A percentile compares a stretch with the other conserved stretches of the same genome.
Evolutionary conservation across 176 grass and related monocot genomes (phyloP).

Genomic region (Pharus latifolius): DNA sequence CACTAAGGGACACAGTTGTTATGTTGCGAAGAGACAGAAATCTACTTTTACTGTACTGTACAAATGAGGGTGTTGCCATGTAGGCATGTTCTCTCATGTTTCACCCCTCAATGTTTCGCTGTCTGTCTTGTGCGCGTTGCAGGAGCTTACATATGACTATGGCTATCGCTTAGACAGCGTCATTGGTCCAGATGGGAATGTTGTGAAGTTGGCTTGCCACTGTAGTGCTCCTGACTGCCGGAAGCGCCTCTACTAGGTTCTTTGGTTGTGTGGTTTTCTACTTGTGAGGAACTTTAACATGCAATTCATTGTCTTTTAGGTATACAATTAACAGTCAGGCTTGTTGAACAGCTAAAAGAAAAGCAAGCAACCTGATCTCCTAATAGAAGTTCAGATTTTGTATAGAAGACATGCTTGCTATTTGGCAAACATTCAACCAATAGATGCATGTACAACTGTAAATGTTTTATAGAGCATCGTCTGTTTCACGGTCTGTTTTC

Average conservation of each 20-base stretch:
- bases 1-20: too few species aligned
- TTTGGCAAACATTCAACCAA: neutral
- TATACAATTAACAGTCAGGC: too few species aligned
- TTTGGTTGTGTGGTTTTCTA: neutral
- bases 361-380: too few species aligned
- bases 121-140: neutral
- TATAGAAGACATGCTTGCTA: neutral
- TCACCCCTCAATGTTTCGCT: neutral
- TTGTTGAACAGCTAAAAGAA: too few species aligned
- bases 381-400: neutral
- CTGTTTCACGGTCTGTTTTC: neutral
- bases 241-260: slow-evolving; percentile 61
- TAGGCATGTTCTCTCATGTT: too few species aligned
- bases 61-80: too few species aligned
- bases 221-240: slow-evolving; percentile 56
- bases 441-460: too few species aligned
- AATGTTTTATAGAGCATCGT: neutral
- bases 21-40: too few species aligned
- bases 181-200: slow-evolving; percentile 41
- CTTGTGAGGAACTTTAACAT: too few species aligned
- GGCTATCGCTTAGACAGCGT: slow-evolving; percentile 68
- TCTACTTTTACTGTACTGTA: too few species aligned
- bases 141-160: slow-evolving; percentile 71
- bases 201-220: slow-evolving; percentile 39
- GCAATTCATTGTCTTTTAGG: too few species aligned